Base-by-base conservation (phyloP, 306 rosid genomes). In the Sechiopsis laciniata region DNA sequence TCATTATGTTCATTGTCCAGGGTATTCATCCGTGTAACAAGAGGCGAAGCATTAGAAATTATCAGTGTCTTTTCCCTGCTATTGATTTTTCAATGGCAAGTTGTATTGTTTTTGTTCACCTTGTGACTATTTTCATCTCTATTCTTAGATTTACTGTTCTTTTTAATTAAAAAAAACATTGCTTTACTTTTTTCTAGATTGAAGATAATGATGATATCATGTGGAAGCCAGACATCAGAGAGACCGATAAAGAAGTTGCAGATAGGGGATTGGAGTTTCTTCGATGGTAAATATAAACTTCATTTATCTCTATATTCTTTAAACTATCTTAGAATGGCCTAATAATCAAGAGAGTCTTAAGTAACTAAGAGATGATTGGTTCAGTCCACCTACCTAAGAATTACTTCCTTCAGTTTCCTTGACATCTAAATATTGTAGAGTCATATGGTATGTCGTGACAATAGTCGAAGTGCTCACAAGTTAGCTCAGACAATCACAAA, bases 11-110 rank as follows among this genome's bases (percentile, higher is more conserved):
- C 24, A 19, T 77, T 16, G 74, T 80, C 76, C 81, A 94, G 99
- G 99, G 99, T 52, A 85, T 89, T 74, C 90, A 86, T 84, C 96
- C 97, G 60, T 94, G 99, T 76, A 92, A 91, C 79, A 91, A 94
- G 87, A 89, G 99, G 85, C 85, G 92, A 81, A 88, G 79, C 82
- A 83, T 89, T 72, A 79, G 67, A 10, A 91, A 94, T 74, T 94
- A 94, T 74, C 82, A 19, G 59, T 51, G 80, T 73, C 81, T 94
- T 77, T 94, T 94, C 79, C 99, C 99, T 12, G 99, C 92, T 19
- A 69, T 94, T 82, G 92, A 91, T 84, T 94, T 94, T 83, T 91
- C 95, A 35, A 81, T 84, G 87, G 99, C 64, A 80, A 78, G 90
- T 75, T 74, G n/a, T 14, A 14, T 59, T 29, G 2, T 48, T 50